Evolutionary conservation across 2,329 filamentous ascomycete genomes (phyloP).

Genomic region (Myriosclerotinia duriaeana): DNA sequence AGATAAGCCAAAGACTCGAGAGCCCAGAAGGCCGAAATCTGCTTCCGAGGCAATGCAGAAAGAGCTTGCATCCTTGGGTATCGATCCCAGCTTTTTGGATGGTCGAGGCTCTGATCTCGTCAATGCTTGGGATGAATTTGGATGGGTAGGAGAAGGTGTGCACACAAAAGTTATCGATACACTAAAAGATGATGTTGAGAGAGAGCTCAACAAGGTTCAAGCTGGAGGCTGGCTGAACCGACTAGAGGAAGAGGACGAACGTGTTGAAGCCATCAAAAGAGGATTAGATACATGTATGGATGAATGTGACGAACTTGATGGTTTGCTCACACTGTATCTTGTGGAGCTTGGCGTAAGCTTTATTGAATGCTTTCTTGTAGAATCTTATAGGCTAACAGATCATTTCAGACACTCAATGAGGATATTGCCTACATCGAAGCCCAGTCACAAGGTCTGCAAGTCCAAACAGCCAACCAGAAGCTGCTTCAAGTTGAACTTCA

Average conservation of each 20-base stretch:
- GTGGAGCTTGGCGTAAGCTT: conserved; percentile 82
- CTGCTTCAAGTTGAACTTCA: conserved; percentile 83
- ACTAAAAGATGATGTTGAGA: conserved; percentile 77
- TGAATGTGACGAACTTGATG: conserved; percentile 95
- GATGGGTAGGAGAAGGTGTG: conserved; percentile 79
- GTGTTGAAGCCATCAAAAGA: conserved; percentile 80
- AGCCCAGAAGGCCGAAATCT: conserved; percentile 38
- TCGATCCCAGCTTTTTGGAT: conserved; percentile 75
- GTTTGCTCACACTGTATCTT: conserved; percentile 87
- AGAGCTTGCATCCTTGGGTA: conserved; percentile 55
- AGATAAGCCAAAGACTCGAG: conserved; percentile 36
- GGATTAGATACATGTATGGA: conserved; percentile 87
- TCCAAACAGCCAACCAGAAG: conserved; percentile 96
- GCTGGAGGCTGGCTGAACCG: conserved; percentile 89
- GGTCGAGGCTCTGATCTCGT: conserved; percentile 78
- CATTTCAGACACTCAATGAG: conserved; percentile 76
- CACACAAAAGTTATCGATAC: conserved; percentile 74
- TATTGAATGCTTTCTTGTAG: conserved; percentile 51
- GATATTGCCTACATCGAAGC: conserved; percentile 98
- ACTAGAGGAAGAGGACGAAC: conserved; percentile 81
- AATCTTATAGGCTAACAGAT: conserved; percentile 31
- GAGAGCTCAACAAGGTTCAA: conserved; percentile 86
- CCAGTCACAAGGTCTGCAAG: conserved; percentile 92
- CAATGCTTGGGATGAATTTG: conserved; percentile 79
- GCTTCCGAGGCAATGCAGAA: conserved; percentile 40